Conservation (phyloP, 257 asterid genomes). For the Buddleja alternifolia region DNA sequence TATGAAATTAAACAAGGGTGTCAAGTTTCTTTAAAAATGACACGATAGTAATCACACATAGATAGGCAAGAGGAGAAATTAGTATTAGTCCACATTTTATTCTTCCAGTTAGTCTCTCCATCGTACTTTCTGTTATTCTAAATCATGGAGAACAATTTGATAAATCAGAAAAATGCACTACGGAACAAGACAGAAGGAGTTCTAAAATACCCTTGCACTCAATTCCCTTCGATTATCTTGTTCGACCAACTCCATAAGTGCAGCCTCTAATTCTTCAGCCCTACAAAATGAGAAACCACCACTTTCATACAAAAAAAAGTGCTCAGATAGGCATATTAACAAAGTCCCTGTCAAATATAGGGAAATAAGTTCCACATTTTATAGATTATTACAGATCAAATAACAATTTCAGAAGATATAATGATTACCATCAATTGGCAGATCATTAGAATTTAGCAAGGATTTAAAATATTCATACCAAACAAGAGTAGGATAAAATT, state of each 20-base stretch:
- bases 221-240: slow-evolving; percentile 85
- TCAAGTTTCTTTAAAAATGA: background rate
- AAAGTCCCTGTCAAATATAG: background rate
- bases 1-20: background rate
- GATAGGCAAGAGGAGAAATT: background rate
- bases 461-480: slow-evolving; percentile 1
- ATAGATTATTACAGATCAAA: slow-evolving; percentile 9
- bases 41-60: background rate
- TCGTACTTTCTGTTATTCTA: background rate
- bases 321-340: background rate
- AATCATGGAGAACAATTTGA: background rate
- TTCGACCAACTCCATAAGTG: slow-evolving; percentile 83
- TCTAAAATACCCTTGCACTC: slow-evolving; percentile 72
- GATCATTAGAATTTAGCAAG: background rate
- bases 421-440: background rate
- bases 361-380: background rate
- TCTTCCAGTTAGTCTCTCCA: slow-evolving; percentile 17
- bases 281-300: slow-evolving; percentile 42
- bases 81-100: background rate
- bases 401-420: slow-evolving; percentile 7
- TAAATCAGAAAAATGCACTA: slow-evolving; percentile 19
- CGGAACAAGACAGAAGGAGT: slow-evolving; percentile 16
- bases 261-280: slow-evolving; percentile 92
- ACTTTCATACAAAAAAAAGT: slow-evolving; percentile 12
- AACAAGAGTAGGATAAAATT: background rate